A percentile compares a stretch with the other conserved stretches of the same genome.
Evolutionary conservation across 108 stramenopile genomes (phyloP).

Genomic region (Tribonema minus): DNA sequence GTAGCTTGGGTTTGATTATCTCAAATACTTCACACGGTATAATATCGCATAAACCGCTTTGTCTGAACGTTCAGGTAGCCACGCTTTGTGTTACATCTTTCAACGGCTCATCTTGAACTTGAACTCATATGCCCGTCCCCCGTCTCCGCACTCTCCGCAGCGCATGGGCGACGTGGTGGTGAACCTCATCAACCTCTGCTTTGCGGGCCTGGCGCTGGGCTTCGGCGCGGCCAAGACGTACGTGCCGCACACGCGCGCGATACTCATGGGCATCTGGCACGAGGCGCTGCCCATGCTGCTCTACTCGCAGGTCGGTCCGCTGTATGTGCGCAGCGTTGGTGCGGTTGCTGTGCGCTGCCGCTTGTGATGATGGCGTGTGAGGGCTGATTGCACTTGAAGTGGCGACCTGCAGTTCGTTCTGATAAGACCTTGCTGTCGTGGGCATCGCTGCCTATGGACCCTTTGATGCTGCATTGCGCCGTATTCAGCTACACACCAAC

Average conservation of each 20-base stretch:
- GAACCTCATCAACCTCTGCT: slow-evolving; percentile 31
- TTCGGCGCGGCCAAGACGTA: slow-evolving; percentile 31
- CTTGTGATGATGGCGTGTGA: too few relatives aligned
- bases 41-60: background rate
- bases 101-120: background rate
- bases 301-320: slow-evolving; percentile 39
- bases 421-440: too few relatives aligned
- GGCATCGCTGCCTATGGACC: too few relatives aligned
- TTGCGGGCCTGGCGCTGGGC: slow-evolving; percentile 32
- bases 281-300: slow-evolving; percentile 50
- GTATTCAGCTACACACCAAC: too few relatives aligned
- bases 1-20: background rate
- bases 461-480: too few relatives aligned
- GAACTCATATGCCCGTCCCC: background rate
- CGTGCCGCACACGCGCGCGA: slow-evolving; percentile 19
- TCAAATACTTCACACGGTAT: background rate
- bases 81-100: background rate
- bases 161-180: slow-evolving; percentile 26
- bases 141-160: too few relatives aligned
- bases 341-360: too few relatives aligned
- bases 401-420: too few relatives aligned
- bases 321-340: too few relatives aligned
- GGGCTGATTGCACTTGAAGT: too few relatives aligned
- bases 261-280: slow-evolving; percentile 39
- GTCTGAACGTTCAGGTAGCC: background rate